Evolutionary conservation across 208 protist genomes (phyloP).

Genomic region (Leishmania lainsoni): DNA sequence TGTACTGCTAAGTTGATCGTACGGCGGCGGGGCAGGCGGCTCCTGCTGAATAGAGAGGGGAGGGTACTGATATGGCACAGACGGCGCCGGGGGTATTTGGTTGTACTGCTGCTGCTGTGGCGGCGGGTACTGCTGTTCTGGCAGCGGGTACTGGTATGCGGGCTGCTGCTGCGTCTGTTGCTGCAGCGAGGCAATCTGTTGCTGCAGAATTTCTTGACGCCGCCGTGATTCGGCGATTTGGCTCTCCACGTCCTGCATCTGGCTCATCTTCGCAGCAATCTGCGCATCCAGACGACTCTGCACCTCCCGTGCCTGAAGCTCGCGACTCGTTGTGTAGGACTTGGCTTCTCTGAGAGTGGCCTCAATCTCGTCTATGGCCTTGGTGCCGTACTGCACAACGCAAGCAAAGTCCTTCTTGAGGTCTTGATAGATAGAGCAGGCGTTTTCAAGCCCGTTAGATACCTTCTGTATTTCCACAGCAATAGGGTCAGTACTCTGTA

Average conservation of each 20-base stretch:
- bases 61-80: slow-evolving; percentile 4
- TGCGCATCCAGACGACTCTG: slow-evolving; percentile 61
- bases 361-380: slow-evolving; percentile 60
- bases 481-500: slow-evolving; percentile 79
- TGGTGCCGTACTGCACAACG: slow-evolving; percentile 49
- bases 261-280: slow-evolving; percentile 71
- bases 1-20: slow-evolving; percentile 27
- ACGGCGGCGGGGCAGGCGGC: slow-evolving; percentile 18
- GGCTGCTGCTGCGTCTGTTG: slow-evolving; percentile 13
- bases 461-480: slow-evolving; percentile 75
- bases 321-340: slow-evolving; percentile 64
- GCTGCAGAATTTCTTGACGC: slow-evolving; percentile 42
- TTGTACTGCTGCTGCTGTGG: slow-evolving; percentile 9
- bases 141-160: background rate
- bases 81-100: background rate
- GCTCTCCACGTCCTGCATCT: slow-evolving; percentile 55
- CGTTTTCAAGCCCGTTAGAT: slow-evolving; percentile 73
- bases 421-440: slow-evolving; percentile 52
- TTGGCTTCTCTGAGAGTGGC: slow-evolving; percentile 47
- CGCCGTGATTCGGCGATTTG: slow-evolving; percentile 48
- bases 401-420: slow-evolving; percentile 59
- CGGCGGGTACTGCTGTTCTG: slow-evolving; percentile 4
- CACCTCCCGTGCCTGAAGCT: slow-evolving; percentile 64
- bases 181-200: slow-evolving; percentile 34
- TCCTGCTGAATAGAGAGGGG: slow-evolving; percentile 4